A percentile compares a stretch with the other conserved stretches of the same genome.
These are phyloP conservation scores for Xylariaceae sp. DNA, from an alignment of 2,329 filamentous ascomycete species.

Conservation along the genomic window DNA sequence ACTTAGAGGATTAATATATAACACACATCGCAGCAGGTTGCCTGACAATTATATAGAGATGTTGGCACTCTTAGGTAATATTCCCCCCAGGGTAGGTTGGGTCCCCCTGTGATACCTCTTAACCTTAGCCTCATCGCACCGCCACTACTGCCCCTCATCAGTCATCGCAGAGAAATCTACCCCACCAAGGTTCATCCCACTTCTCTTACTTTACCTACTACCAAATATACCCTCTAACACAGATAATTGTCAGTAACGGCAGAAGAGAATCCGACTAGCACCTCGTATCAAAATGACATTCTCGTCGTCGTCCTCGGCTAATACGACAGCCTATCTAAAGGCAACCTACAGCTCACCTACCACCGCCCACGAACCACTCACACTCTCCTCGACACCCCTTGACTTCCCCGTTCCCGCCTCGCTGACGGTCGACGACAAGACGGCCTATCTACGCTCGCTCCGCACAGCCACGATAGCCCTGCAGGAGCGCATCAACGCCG, in stretches of 20 bases:
- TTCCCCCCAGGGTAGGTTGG: conserved; percentile 1
- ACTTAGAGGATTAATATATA: too few species aligned
- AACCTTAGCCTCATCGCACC: too few species aligned
- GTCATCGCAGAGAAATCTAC: too few species aligned
- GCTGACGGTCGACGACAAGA: conserved; percentile 48
- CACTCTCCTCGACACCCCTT: conserved; percentile 40
- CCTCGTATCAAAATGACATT: not conserved
- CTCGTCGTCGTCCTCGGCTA: not conserved
- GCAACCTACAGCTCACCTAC: conserved; percentile 62
- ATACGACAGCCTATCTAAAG: conserved; percentile 43
- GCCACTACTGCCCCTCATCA: too few species aligned
- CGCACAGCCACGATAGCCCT: conserved; percentile 61
- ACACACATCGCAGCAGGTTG: too few species aligned
- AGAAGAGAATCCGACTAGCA: too few species aligned
- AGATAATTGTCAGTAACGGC: too few species aligned
- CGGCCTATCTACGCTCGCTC: conserved; percentile 65
- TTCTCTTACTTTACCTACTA: too few species aligned
- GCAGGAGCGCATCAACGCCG: conserved; percentile 73
- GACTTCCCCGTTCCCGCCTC: conserved; percentile 38
- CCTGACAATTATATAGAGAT: too few species aligned
- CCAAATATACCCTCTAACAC: not conserved
- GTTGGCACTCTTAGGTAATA: too few species aligned
- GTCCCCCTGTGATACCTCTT: not conserved
- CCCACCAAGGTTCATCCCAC: conserved; percentile 10
- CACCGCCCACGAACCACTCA: conserved; percentile 53